phyloP scores from a whole-genome alignment of 495 filamentous ascomycete species.

The Neurospora sp. region DNA sequence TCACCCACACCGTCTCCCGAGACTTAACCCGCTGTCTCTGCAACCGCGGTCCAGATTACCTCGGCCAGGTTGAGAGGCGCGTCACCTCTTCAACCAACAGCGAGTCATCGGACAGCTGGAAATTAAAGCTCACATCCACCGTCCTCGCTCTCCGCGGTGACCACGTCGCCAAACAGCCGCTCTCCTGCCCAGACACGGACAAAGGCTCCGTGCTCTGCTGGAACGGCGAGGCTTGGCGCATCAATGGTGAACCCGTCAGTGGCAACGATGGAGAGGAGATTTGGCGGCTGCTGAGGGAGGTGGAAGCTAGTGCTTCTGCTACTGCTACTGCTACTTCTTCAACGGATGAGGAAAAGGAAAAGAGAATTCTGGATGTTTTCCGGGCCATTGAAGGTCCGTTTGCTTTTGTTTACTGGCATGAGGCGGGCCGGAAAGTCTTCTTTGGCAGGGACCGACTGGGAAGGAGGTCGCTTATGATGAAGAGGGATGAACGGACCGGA shows the following conservation, averaged over 20 bases:
- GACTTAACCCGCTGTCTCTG: constrained; percentile 23
- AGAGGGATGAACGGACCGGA: constrained; percentile 28
- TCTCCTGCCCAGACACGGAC: constrained; percentile 45
- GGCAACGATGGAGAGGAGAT: constrained; percentile 73
- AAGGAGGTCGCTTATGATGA: constrained; percentile 65
- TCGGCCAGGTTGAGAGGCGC: constrained; percentile 29
- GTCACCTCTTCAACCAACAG: background rate
- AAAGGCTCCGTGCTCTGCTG: constrained; percentile 78
- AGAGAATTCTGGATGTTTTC: constrained; percentile 42
- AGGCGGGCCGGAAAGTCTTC: constrained; percentile 46
- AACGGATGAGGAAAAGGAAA: constrained; percentile 6
- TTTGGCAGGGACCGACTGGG: constrained; percentile 83
- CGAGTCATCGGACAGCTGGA: constrained; percentile 2
- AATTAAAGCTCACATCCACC: constrained; percentile 62
- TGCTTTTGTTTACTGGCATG: constrained; percentile 84
- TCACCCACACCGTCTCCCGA: constrained; percentile 13
- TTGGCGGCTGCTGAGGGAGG: constrained; percentile 43
- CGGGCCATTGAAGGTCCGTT: constrained; percentile 71
- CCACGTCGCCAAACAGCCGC: constrained; percentile 61
- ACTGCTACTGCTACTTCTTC: constrained; percentile 3
- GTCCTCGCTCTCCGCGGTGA: constrained; percentile 79
- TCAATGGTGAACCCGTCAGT: constrained; percentile 41
- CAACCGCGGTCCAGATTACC: constrained; percentile 43
- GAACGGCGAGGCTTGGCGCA: constrained; percentile 97
- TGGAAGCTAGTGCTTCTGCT: constrained; percentile 31